Evolutionary conservation across 768 basidiomycete species (phyloP), one percentile per base, ranked within the genome.

Genomic region (Mycena filopes): DNA sequence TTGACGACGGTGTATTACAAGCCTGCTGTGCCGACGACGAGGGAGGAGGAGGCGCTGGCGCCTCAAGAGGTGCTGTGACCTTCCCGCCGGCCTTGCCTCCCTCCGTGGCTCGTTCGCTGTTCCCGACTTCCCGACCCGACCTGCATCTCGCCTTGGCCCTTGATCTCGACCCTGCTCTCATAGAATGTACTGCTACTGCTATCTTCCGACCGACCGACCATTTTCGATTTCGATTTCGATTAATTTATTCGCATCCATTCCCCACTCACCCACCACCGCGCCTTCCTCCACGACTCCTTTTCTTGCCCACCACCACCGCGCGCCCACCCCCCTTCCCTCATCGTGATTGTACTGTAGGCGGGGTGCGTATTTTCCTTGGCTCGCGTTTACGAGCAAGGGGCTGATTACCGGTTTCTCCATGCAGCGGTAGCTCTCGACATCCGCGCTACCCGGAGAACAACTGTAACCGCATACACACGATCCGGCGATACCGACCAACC

Each of bases 1-100:
- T 85, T 90, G 74, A 89, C 89, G 54, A 90, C 89, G 55, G 84
- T 90, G 73, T 89, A 86, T 72, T 90, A 89, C 78, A 90, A 90
- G 74, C 89, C 89, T 50, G 85, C 84, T 70, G 68, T 43, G 43
- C 67, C 59, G 29, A 38, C 26, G 23, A 28, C 18, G 15, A 16
- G 38, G 59, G 61, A 60, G 28, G 42, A 48, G 53, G 31, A 33
- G 51, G 45, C 10, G 20, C 4, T 10, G 55, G 36, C 36, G 15
- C 36, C 36, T 10, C 10, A 36, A 15, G 36, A 36, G 36, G n/a
- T n/a, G n/a, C n/a, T n/a, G n/a, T n/a, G n/a, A n/a, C n/a, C n/a
- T n/a, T 29, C 46, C 25, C 46, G 46, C 42, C 12, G 18, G 50
- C 31, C 20, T 51, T 12, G 23, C 31, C 48, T 29, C 18, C 29